Percentiles rank a stretch among this genome's conserved stretches.
These are phyloP conservation scores for Withania somnifera DNA, from an alignment of 305 asterid species.

Conservation along the genomic window DNA sequence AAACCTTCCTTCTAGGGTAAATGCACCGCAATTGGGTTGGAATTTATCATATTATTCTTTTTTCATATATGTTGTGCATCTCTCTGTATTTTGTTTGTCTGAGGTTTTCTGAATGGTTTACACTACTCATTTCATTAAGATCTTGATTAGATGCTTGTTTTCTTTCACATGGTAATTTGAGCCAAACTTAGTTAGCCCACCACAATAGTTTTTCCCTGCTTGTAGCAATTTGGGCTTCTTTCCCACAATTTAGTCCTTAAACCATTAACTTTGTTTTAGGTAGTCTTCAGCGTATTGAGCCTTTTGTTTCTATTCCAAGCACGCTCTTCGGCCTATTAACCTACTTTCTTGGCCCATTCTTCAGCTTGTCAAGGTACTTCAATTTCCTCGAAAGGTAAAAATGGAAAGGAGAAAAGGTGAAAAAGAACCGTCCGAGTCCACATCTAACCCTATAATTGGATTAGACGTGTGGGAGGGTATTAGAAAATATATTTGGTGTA, in stretches of 20 bases:
- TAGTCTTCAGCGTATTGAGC: not conserved
- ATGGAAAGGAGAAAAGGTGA: not conserved
- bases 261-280: not conserved
- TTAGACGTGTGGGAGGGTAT: not conserved
- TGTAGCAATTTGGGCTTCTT: not conserved
- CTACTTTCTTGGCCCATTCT: not conserved
- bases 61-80: not conserved
- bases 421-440: not conserved
- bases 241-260: not conserved
- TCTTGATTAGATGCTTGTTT: not conserved
- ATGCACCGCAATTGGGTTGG: not conserved
- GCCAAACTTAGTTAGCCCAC: not conserved
- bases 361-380: not conserved
- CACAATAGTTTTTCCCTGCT: not conserved
- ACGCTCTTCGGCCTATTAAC: not conserved
- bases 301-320: not conserved
- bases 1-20: not conserved
- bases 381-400: not conserved
- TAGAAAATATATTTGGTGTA: not conserved
- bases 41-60: not conserved
- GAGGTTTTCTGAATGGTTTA: not conserved
- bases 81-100: not conserved
- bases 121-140: not conserved
- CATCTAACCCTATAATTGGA: not conserved
- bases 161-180: not conserved